Conservation (phyloP, 208 protist genomes). For the Leishmania amazonensis region DNA sequence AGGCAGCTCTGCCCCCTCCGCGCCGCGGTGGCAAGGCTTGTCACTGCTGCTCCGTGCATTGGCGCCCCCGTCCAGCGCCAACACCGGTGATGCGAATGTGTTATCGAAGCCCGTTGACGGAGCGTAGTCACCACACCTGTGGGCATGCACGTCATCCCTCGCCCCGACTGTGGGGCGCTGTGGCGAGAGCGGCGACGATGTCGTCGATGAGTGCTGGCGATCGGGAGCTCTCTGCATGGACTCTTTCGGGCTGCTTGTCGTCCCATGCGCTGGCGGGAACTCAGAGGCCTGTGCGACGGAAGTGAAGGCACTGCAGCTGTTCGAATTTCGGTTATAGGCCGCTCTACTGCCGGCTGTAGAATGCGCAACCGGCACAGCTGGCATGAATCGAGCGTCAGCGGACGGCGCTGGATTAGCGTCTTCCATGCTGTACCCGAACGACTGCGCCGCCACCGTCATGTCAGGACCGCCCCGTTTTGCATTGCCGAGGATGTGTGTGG, state of each 20-base stretch:
- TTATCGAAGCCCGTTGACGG: background rate
- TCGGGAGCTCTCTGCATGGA: background rate
- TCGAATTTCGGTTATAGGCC: background rate
- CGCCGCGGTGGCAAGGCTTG: background rate
- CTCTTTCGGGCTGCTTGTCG: background rate
- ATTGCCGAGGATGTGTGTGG: background rate
- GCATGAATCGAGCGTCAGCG: too few species aligned
- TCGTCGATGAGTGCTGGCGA: background rate
- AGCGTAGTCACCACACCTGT: background rate
- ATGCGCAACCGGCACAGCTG: background rate
- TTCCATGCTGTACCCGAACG: background rate
- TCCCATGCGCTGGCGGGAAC: background rate
- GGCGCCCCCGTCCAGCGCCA: background rate
- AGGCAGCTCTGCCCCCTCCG: background rate
- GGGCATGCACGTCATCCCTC: background rate
- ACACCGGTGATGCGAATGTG: background rate
- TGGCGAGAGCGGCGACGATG: slow-evolving; percentile 13
- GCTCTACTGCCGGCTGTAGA: background rate
- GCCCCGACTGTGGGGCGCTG: slow-evolving; percentile 14
- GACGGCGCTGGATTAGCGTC: background rate
- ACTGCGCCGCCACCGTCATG: background rate
- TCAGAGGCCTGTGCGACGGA: background rate
- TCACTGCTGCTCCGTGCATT: background rate
- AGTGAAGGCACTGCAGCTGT: background rate
- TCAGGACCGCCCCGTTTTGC: background rate